phyloP scores from a whole-genome alignment of 331 rosid genomes.

The Saraca asoca region DNA sequence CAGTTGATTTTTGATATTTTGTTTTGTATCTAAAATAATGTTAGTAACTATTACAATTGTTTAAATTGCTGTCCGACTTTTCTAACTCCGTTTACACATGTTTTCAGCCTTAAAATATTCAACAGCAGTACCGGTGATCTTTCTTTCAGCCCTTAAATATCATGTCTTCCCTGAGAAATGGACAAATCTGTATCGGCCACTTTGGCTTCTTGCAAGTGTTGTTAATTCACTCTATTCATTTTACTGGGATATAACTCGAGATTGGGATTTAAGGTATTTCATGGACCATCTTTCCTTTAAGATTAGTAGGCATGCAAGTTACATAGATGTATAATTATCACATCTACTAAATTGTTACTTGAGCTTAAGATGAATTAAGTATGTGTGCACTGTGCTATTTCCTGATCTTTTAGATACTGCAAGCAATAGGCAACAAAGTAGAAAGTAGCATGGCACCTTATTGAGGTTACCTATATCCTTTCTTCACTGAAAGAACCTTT shows the following conservation, averaged over 20 bases:
- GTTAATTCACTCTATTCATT: slow-evolving; percentile 90
- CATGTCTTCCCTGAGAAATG: slow-evolving; percentile 81
- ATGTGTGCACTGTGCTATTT: background rate
- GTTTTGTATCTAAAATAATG: slow-evolving; percentile 12
- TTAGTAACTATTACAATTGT: background rate
- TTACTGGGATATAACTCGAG: slow-evolving; percentile 98
- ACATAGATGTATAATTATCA: background rate
- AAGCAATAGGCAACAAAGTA: background rate
- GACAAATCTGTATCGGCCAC: slow-evolving; percentile 79
- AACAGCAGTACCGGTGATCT: slow-evolving; percentile 91
- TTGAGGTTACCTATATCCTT: background rate
- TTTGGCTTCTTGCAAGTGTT: slow-evolving; percentile 93
- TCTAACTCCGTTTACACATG: slow-evolving; percentile 41
- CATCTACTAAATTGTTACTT: background rate
- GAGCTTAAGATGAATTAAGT: background rate
- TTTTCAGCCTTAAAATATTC: slow-evolving; percentile 93
- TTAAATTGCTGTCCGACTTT: background rate
- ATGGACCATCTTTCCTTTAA: slow-evolving; percentile 25
- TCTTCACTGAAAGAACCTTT: background rate
- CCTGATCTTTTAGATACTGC: background rate
- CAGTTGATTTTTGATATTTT: background rate
- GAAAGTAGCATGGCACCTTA: background rate
- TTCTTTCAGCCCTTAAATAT: slow-evolving; percentile 95
- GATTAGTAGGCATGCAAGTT: slow-evolving; percentile 20
- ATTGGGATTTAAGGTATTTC: slow-evolving; percentile 95